phyloP scores from a whole-genome alignment of 78 protist genomes.

The slime mould (Dictyostelium discoideum) region DNA sequence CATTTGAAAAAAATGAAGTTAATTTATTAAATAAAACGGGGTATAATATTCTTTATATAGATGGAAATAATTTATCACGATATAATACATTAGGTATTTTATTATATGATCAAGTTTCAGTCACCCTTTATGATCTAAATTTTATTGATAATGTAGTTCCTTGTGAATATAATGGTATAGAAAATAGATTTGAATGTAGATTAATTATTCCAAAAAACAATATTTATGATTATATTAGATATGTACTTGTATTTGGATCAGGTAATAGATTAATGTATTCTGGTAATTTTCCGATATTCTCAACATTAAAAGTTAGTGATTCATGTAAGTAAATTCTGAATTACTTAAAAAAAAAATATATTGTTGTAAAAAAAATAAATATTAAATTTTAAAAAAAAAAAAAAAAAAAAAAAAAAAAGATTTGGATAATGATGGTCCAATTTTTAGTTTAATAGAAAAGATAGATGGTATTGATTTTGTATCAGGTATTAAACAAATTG shows the following conservation, averaged over 20 bases:
- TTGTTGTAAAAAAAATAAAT: too few species aligned
- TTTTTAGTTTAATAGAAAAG: neutral
- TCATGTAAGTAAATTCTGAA: neutral
- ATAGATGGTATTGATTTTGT: neutral
- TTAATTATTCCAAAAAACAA: neutral
- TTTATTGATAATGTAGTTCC: neutral
- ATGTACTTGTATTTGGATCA: neutral
- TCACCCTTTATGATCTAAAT: fast-evolving
- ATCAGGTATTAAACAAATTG: neutral
- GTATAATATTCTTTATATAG: neutral
- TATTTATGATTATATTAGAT: neutral
- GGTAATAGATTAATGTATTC: neutral
- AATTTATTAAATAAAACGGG: neutral
- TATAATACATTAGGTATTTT: neutral
- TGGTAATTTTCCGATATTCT: neutral
- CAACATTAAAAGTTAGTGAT: neutral
- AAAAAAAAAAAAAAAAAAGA: neutral
- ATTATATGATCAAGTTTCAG: neutral
- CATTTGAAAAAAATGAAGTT: neutral
- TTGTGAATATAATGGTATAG: neutral
- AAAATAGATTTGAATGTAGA: neutral
- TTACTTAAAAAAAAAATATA: too few species aligned
- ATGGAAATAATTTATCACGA: neutral
- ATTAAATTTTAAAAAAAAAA: too few species aligned
- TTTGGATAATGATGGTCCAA: neutral